phyloP scores from a whole-genome alignment of 192 early-diverging fungal genomes.

The Entomortierella chlamydospora region DNA sequence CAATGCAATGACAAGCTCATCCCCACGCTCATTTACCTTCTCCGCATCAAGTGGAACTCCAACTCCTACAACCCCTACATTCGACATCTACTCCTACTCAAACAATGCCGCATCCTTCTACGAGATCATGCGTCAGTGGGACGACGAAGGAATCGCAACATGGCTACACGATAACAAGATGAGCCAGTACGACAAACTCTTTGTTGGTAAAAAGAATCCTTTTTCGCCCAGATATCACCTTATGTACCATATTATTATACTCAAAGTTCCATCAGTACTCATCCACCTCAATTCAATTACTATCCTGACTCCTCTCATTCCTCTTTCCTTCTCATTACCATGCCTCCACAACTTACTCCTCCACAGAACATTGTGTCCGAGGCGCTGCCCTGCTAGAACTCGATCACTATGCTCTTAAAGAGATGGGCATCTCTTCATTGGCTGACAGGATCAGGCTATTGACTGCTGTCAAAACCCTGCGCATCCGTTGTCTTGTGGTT shows the following conservation, averaged over 20 bases:
- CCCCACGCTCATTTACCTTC: constrained; percentile 54
- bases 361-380: constrained; percentile 81
- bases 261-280: too few species aligned
- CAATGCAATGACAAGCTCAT: constrained; percentile 35
- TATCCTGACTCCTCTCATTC: background rate
- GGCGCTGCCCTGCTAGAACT: constrained; percentile 89
- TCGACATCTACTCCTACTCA: constrained; percentile 41
- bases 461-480: constrained; percentile 78
- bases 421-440: constrained; percentile 82
- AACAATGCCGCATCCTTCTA: constrained; percentile 41
- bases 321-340: background rate
- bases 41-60: constrained; percentile 55
- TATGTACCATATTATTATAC: too few species aligned
- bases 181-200: constrained; percentile 41
- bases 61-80: constrained; percentile 50
- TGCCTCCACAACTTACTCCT: background rate
- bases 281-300: background rate
- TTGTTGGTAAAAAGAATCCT: constrained; percentile 38
- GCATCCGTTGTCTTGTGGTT: constrained; percentile 67
- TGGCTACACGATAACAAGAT: constrained; percentile 54
- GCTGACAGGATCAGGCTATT: constrained; percentile 88
- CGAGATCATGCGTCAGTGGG: constrained; percentile 47
- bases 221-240: too few species aligned
- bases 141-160: constrained; percentile 36
- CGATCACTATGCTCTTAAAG: constrained; percentile 83